Evolutionary conservation across 2,329 filamentous ascomycete genomes (phyloP).

Genomic region (Capronia americana): DNA sequence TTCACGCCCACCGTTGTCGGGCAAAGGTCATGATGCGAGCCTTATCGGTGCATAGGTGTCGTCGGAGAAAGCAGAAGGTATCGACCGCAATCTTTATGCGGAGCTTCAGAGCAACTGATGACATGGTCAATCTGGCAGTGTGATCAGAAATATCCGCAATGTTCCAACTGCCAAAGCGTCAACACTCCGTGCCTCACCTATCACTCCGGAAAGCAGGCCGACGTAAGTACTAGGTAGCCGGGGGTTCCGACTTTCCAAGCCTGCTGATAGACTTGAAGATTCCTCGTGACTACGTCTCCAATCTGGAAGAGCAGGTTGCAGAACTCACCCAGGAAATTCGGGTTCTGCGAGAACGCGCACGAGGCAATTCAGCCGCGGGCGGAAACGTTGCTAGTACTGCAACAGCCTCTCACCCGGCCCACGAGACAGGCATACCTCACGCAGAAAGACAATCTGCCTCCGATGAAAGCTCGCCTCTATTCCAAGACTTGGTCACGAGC

Average conservation of each 20-base stretch:
- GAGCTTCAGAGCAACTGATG: constrained; percentile 2
- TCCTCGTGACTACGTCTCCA: constrained; percentile 40
- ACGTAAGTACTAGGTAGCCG: constrained; percentile 37
- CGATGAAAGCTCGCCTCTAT: constrained; percentile 10
- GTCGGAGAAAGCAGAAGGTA: constrained; percentile 32
- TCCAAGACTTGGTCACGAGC: constrained; percentile 19
- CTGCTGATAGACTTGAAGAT: constrained; percentile 17
- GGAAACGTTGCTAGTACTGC: not conserved
- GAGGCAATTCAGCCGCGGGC: constrained; percentile 3
- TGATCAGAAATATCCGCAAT: constrained; percentile 39
- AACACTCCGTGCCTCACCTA: constrained; percentile 38
- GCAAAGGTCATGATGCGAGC: not conserved
- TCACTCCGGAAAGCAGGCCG: constrained; percentile 39
- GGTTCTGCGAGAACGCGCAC: constrained; percentile 27
- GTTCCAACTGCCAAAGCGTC: constrained; percentile 39
- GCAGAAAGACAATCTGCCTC: constrained; percentile 1
- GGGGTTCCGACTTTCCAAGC: no score
- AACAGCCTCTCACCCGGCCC: constrained; percentile 5
- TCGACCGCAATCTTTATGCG: constrained; percentile 1
- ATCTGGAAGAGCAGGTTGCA: constrained; percentile 37
- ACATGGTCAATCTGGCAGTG: constrained; percentile 32
- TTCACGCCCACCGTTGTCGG: constrained; percentile 12
- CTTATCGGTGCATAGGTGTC: constrained; percentile 7
- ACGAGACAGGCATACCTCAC: constrained; percentile 7
- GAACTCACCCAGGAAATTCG: constrained; percentile 33